Evolutionary conservation across 495 filamentous ascomycete genomes (phyloP), one percentile per base, ranked within the genome.

Genomic region (Bacidia rubella): DNA sequence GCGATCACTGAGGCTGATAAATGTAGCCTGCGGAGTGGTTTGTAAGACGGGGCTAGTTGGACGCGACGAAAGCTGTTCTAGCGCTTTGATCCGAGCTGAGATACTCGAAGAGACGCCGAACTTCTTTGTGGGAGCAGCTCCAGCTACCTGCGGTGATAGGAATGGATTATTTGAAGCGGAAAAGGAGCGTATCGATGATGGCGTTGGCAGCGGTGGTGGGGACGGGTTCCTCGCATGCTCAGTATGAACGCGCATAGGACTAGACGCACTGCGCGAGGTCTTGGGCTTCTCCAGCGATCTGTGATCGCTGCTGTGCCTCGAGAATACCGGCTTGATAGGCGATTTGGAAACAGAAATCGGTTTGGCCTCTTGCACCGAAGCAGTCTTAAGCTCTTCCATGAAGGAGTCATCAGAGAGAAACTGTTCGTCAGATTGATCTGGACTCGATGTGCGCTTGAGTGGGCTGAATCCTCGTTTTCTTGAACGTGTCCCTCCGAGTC

Each of bases 71-170:
- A 87, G 70, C 55, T 82, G 82, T 61, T 90, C 84, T 42, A 95
- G 71, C 12, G 87, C 86, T 61, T 92, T 87, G 61, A 95, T 94
- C 49, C 89, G 81, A 63, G 86, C 84, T 7, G 87, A 90, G 59
- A 95, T 94, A 38, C 86, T 87, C 23, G 83, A 85, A 1, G 87
- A 90, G 19, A 94, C 76, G 61, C 87, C 90, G 64, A 79, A 74
- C 63, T 83, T 87, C 69, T 85, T 89, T 1, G 81, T 76, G 49
- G 79, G 62, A 17, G 73, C 58, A 29, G 73, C 45, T 1, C 59
- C 53, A 41, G 62, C 57, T 9, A 62, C 41, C 29, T 57, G 52
- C 17, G 38, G 17, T 1, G 41, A 48, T 26, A 54, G 32, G 15
- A 54, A 47, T 4, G 49, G 52, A 22, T 54, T 15, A 20, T 49